Percentiles rank a stretch among this genome's conserved stretches.
phyloP scores from a whole-genome alignment of 305 asterid species.

The Solanum hybrid region DNA sequence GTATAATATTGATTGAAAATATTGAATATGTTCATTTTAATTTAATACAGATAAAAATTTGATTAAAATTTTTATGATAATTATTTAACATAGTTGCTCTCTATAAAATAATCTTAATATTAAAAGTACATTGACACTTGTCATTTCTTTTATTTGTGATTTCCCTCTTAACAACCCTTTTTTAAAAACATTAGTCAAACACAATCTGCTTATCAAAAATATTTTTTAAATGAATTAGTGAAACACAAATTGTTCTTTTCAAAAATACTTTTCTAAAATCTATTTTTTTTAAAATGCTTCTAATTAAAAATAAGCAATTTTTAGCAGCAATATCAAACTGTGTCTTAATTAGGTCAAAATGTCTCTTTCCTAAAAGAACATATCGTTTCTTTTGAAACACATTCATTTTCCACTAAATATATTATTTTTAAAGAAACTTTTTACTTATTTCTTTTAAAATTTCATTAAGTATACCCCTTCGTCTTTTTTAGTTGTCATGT shows the following conservation, averaged over 20 bases:
- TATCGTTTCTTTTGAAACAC: neutral
- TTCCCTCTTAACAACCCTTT: neutral
- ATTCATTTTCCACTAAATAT: neutral
- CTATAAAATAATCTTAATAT: too few relatives aligned
- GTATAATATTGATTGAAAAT: too few relatives aligned
- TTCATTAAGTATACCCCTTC: neutral
- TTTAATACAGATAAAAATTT: too few relatives aligned
- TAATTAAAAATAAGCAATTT: too few relatives aligned
- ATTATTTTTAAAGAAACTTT: neutral
- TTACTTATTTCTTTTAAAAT: neutral
- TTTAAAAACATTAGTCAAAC: neutral
- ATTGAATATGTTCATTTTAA: neutral
- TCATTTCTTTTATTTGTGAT: neutral
- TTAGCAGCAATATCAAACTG: neutral
- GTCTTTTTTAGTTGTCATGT: neutral
- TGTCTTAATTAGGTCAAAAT: neutral
- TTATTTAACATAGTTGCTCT: neutral
- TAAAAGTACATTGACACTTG: neutral
- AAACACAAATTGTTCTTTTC: too few relatives aligned
- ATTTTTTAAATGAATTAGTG: neutral
- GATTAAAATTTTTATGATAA: neutral
- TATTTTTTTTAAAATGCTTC: neutral
- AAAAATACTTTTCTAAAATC: neutral
- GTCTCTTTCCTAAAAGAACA: neutral
- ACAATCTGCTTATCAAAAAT: neutral